Base-by-base conservation (phyloP, 2,329 filamentous ascomycete species). In the Aureobasidium vineae region DNA sequence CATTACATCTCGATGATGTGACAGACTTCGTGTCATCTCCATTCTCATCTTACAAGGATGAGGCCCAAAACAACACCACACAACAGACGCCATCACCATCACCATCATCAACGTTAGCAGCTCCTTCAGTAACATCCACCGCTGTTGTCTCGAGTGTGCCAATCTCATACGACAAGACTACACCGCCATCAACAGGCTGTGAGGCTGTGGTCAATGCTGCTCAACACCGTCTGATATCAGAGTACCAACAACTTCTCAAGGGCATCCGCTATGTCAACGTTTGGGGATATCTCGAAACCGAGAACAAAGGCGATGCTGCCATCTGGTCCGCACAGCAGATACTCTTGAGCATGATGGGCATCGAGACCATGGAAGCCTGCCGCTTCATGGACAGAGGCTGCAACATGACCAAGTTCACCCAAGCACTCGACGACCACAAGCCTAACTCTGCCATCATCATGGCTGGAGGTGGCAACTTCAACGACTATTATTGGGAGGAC, bases 401-500 rank as follows among this genome's bases (percentile, higher is more conserved):
- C 50, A 50, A 65, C 63, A 54, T 65, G 49, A 50, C 43, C 63
- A 54, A 50, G 7, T 65, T 65, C 63, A 65, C 49, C 2, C 38
- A 54, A 45, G 52, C 49, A 23, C 50, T 65, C 16, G 52, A 63
- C 40, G 26, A 59, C 15, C 56, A 63, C 65, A 64, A 63, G 31
- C 57, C 57, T 13, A 53, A 63, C 36, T 52, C 45, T 23, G 64
- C 53, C 36, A 67, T 56, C 31, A 36, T 63, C 47, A 52, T 63
- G 63, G 63, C 63, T 21, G 63, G 63, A 16, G 63, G 63, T 28
- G 63, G 63, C 63, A 65, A 65, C 50, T 65, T 65, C 63, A 65
- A 65, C 63, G 63, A 65, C 63, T 65, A 65, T 28, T 65, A 65
- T n/a, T 65, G 63, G 63, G 63, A 65, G 41, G 63, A 65, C 7